Conservation (phyloP, 2,329 filamentous ascomycete genomes). For the Epichloe gansuensis region DNA sequence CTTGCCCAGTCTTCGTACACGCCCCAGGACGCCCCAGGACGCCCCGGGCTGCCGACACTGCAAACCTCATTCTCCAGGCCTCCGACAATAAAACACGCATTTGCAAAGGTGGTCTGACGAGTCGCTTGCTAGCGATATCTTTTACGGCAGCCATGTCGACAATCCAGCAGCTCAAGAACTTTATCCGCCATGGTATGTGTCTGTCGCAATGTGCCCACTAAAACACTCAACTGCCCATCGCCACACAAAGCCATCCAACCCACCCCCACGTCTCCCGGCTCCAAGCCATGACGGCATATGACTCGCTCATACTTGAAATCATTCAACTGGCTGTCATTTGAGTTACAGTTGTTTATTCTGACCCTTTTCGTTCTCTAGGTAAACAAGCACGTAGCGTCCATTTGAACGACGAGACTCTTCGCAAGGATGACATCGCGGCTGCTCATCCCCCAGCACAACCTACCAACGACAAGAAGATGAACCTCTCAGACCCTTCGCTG, state of each 20-base stretch:
- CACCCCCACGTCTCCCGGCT: background rate
- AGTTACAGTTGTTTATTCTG: background rate
- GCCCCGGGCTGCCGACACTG: background rate
- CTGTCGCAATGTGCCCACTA: background rate
- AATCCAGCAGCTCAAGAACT: slow-evolving; percentile 96
- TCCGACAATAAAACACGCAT: background rate
- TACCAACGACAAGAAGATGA: slow-evolving; percentile 39
- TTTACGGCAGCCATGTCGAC: slow-evolving; percentile 39
- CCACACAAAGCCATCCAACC: background rate
- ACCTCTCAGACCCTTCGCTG: slow-evolving; percentile 30
- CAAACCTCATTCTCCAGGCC: background rate
- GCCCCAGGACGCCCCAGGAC: background rate
- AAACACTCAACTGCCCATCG: background rate
- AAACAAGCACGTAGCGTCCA: slow-evolving; percentile 72
- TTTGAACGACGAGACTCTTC: slow-evolving; percentile 34
- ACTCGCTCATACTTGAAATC: background rate
- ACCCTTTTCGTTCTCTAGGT: slow-evolving; percentile 31
- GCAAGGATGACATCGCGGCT: slow-evolving; percentile 38
- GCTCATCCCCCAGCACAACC: slow-evolving; percentile 41
- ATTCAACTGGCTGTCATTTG: background rate
- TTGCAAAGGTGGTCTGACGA: background rate
- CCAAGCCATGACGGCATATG: slow-evolving; percentile 6
- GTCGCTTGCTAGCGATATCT: slow-evolving; percentile 11
- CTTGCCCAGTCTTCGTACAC: background rate
- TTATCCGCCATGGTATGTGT: slow-evolving; percentile 71